Base-by-base conservation (phyloP, 1,284 basidiomycete genomes). In the Laetiporus sulphureus region DNA sequence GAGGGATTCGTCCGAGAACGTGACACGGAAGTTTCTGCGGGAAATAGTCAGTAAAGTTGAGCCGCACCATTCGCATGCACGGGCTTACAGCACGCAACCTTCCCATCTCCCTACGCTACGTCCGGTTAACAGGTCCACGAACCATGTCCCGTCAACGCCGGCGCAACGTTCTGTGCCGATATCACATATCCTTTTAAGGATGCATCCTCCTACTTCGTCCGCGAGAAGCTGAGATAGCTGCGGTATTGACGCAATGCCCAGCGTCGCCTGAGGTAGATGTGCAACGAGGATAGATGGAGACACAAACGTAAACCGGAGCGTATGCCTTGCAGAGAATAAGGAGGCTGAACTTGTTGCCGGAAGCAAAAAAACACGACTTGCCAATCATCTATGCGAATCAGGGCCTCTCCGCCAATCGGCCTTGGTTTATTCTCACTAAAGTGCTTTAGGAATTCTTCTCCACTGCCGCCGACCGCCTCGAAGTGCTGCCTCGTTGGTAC, bases 101-200 rank as follows among this genome's bases (percentile, higher is more conserved):
- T 88, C 84, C 84, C 85, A 88, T 50, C 82, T 70, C 8, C 83
- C 85, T n/a, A 89, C 73, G 41, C 78, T 80, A 43, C 76, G 70
- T 35, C 76, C 74, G 36, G 69, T 69, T 33, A 75, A 60, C 36
- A 77, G 58, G 52, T 89, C 85, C 11, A 88, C 76, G 50, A 89
- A 85, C 85, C 85, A 89, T 3, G 76, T 79, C 8, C 79, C 82
- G 33, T 72, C 75, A 15, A 76, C 65, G 33, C 59, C 53, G 40
- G 75, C 70, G 41, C 73, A 77, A 13, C 77, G 62, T 32, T 74
- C 71, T 19, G 64, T 66, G 5, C 86, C 85, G 23, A 81, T 63
- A 41, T 77, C 77, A 52, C 82, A 83, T 45, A 89, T 79, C 43
- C 77, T 66, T 23, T 72, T 66, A 18, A 89, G 66, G 8, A 89